Base-by-base conservation (phyloP, 1,284 basidiomycete genomes). In the Austroboletus sp. region DNA sequence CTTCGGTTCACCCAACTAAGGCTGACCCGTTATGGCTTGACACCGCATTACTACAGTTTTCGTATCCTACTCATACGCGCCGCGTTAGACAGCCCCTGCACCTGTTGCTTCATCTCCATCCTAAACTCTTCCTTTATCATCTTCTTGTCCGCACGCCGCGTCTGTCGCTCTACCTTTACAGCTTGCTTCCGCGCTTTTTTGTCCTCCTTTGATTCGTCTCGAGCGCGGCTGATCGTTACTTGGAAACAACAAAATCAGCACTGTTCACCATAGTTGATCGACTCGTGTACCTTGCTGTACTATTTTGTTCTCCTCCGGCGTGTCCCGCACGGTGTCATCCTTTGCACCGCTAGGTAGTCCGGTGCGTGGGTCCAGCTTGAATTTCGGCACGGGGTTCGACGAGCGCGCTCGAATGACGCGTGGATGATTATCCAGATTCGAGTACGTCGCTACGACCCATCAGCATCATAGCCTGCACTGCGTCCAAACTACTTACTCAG, bases 361-460 rank as follows among this genome's bases (percentile, higher is more conserved):
- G 0, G 87, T 90, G 55, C 78, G 80, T 0, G 78, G 72, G 60
- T 92, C 80, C 17, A 93, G 70, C 31, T 65, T 61, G 53, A 93
- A 90, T 61, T 79, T 84, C 0, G 80, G 71, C 0, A 76, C 72
- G 16, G 70, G 71, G 57, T 67, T 78, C 42, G 62, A 63, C 53
- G 74, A 74, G 30, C 80, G 74, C 23, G 81, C 78, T 17, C 80
- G 78, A 53, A 96, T 91, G 25, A 93, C 70, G 11, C 83, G 79
- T 0, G 93, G 93, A 62, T 96, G 93, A 60, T 98, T 97, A 63
- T 95, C 94, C 4, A 95, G 73, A 61, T 94, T 97, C 13, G 89
- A 88, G 63, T 93, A 93, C 1, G 92, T 96, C n/a, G 85, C 92
- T 95, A 59, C 13, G n/a, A 27, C 35, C 32, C n/a, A 25, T 63